Evolutionary conservation across 306 rosid species (phyloP).

Genomic region (Castanea sativa): DNA sequence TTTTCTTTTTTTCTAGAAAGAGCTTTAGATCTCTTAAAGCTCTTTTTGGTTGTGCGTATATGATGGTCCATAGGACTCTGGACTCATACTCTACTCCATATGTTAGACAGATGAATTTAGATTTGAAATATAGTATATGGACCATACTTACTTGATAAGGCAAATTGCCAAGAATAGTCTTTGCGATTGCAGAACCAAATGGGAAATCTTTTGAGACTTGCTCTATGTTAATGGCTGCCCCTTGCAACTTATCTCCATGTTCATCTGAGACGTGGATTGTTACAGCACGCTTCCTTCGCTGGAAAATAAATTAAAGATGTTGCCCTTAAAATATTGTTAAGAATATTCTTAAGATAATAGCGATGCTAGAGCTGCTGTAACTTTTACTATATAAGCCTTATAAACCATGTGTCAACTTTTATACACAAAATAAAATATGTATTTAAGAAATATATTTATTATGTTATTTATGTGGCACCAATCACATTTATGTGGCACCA

Average conservation of each 20-base stretch:
- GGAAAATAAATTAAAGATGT: not conserved
- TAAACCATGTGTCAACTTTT: too few relatives aligned
- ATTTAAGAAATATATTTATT: too few relatives aligned
- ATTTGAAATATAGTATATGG: not conserved
- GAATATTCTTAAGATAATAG: not conserved
- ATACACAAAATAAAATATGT: too few relatives aligned
- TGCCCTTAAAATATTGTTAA: not conserved
- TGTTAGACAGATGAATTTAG: too few relatives aligned
- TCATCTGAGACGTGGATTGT: slow-evolving; percentile 69
- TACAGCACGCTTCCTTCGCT: slow-evolving; percentile 76
- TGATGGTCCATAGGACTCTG: too few relatives aligned
- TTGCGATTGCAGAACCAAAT: slow-evolving; percentile 88
- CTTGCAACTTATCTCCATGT: slow-evolving; percentile 55
- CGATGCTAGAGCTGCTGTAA: not conserved
- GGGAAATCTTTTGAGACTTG: slow-evolving; percentile 80
- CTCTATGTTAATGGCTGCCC: slow-evolving; percentile 44
- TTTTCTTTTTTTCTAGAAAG: too few relatives aligned
- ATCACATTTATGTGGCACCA: too few relatives aligned
- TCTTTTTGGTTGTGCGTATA: too few relatives aligned
- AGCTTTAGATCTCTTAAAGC: too few relatives aligned
- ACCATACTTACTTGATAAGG: slow-evolving; percentile 64
- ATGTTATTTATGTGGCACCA: too few relatives aligned
- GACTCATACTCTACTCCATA: too few relatives aligned
- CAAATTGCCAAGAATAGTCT: slow-evolving; percentile 67
- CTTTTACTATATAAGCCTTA: too few relatives aligned